phyloP scores from a whole-genome alignment of 1,284 basidiomycete species.

The Trichosporon faecale region DNA sequence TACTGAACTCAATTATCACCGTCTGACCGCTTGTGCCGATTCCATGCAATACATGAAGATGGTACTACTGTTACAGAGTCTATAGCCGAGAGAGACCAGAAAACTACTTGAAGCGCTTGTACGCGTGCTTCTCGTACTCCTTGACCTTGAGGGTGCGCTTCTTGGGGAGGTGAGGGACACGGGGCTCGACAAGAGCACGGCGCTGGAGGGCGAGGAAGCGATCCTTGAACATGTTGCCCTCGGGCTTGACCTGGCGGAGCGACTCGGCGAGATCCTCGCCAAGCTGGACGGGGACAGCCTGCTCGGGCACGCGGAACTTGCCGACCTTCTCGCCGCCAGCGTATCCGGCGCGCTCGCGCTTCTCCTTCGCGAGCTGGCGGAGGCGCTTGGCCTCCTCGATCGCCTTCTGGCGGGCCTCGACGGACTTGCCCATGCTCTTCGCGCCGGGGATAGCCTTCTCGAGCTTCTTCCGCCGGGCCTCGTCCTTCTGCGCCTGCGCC shows the following conservation, averaged over 20 bases:
- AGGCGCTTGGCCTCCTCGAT: constrained; percentile 32
- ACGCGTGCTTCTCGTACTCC: constrained; percentile 85
- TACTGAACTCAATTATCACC: too few species aligned
- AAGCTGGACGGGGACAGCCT: constrained; percentile 76
- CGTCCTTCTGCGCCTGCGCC: constrained; percentile 27
- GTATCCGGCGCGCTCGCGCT: constrained; percentile 58
- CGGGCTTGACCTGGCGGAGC: constrained; percentile 81
- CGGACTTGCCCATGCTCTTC: constrained; percentile 31
- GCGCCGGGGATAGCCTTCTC: constrained; percentile 34
- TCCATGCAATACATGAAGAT: constrained; percentile 5
- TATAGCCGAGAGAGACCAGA: constrained; percentile 1
- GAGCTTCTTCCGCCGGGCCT: constrained; percentile 30
- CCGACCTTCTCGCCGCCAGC: constrained; percentile 65
- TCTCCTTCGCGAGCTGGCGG: constrained; percentile 57
- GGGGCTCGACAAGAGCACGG: constrained; percentile 54
- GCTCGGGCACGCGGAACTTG: constrained; percentile 69
- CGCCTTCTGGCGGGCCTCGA: constrained; percentile 29
- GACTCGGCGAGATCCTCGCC: constrained; percentile 88
- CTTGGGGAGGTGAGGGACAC: constrained; percentile 65
- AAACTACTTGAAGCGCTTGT: constrained; percentile 66
- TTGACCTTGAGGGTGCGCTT: constrained; percentile 61
- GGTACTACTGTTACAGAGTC: constrained; percentile 10
- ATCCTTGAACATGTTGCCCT: constrained; percentile 89
- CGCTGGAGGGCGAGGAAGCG: constrained; percentile 64
- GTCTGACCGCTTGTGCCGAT: neutral